Evolutionary conservation across 2,329 filamentous ascomycete genomes (phyloP).

Genomic region (Penicillium occitanis): DNA sequence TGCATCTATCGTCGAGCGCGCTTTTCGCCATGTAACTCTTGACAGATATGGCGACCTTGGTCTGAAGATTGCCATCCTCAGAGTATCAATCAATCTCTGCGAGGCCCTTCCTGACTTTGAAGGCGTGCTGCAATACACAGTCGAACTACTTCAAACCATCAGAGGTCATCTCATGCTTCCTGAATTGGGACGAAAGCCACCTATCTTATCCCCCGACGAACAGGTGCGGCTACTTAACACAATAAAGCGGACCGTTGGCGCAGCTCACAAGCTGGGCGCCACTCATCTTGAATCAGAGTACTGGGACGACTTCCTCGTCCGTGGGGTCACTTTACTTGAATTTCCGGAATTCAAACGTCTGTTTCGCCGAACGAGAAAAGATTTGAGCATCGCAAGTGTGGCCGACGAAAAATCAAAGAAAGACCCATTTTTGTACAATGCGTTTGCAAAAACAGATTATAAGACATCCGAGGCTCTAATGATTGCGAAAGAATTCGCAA

Average conservation of each 20-base stretch:
- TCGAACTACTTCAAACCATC: slow-evolving; percentile 76
- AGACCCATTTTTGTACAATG: slow-evolving; percentile 94
- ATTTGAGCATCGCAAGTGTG: slow-evolving; percentile 48
- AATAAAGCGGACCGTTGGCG: slow-evolving; percentile 76
- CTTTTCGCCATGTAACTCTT: slow-evolving; percentile 47
- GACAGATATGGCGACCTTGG: slow-evolving; percentile 70
- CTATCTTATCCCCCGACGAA: slow-evolving; percentile 74
- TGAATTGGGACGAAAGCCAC: slow-evolving; percentile 66
- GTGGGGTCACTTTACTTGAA: slow-evolving; percentile 70
- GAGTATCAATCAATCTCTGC: slow-evolving; percentile 88
- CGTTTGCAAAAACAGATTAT: slow-evolving; percentile 70
- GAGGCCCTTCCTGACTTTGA: slow-evolving; percentile 90
- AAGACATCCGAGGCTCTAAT: slow-evolving; percentile 64
- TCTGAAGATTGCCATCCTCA: slow-evolving; percentile 81
- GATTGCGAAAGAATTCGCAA: slow-evolving; percentile 74
- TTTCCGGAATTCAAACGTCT: slow-evolving; percentile 61
- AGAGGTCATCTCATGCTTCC: slow-evolving; percentile 71
- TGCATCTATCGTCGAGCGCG: slow-evolving; percentile 44
- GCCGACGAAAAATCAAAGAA: slow-evolving; percentile 44
- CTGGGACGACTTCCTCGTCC: slow-evolving; percentile 94
- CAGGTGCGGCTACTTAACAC: slow-evolving; percentile 81
- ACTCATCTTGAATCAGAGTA: slow-evolving; percentile 74
- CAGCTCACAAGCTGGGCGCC: slow-evolving; percentile 74
- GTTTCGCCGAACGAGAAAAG: slow-evolving; percentile 60
- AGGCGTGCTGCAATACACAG: slow-evolving; percentile 84